Evolutionary conservation across 805 yeast genomes (phyloP), one percentile per base, ranked within the genome.

Genomic region (Wickerhamomyces queroliae): DNA sequence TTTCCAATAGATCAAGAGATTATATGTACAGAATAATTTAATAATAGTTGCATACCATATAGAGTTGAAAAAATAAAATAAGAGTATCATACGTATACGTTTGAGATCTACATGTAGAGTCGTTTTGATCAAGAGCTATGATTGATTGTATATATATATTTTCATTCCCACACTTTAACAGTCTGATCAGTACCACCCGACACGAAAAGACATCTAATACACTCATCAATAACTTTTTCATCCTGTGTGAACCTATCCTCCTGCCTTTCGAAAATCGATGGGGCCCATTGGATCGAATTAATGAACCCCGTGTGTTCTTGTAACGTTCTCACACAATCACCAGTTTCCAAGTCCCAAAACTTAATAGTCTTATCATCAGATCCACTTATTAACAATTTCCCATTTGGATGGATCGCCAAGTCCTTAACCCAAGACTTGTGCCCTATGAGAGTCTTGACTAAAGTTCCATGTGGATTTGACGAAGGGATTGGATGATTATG

Each of bases 121-220:
- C 5, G 11, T 16, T 28, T 16, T 16, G 4, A 30, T n/a, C n/a
- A n/a, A n/a, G n/a, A n/a, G n/a, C n/a, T n/a, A n/a, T n/a, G n/a
- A n/a, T n/a, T 30, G 9, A 9, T 35, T 31, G 17, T 27, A 29
- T n/a, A n/a, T n/a, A n/a, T n/a, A n/a, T n/a, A n/a, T 21, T 25
- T 12, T 45, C 66, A 80, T 49, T 71, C 76, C 99, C 99, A 93
- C 50, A 93, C 76, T 59, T 86, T 89, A 39, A 89, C 93, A 49
- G 83, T 69, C 54, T 90, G 88, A 62, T 93, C 99, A 44, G 95
- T 87, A 31, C 98, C 97, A 50, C 97, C 95, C 22, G 95, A 83
- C 32, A 81, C 95, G 56, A 93, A 82, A 31, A 78, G 65, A 48
- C 86, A 78, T 51, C 89, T 66, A 66, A 83, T 76, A 40, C 68